Evolutionary conservation across 176 grass and related monocot species (phyloP), one percentile per base, ranked within the genome.

Genomic region (Triticum dicoccoides): DNA sequence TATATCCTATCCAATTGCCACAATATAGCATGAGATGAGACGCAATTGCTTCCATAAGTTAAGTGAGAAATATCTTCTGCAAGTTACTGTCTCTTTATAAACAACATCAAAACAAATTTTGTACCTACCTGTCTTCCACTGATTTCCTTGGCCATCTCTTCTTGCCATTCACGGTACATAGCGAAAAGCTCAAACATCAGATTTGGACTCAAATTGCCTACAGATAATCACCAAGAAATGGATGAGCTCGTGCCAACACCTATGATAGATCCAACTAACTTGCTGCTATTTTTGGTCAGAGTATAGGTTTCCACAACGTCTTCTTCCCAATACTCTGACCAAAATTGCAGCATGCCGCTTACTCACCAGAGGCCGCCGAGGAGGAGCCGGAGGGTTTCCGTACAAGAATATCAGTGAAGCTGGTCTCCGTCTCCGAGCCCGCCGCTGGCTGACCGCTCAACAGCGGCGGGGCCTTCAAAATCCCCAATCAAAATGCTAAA

Each of bases 71-170:
- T 34, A 33, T 79, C 17, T 71, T 44, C 8, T 9, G 24, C 6
- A 34, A 71, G 27, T 21, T 32, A 10, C 35, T 89, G 18, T 37
- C n/a, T 47, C 2, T 79, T 76, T 33, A 32, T 86, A 33, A 87
- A 58, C 37, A 65, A 12, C 45, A 76, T 52, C 56, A 52, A 71
- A 47, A 47, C 58, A 74, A 51, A 75, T 15, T 85, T 81, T 52
- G 59, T 64, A 25, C 24, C 9, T 67, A 98, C 94, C 90, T 96
- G 94, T 23, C 73, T 92, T 84, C 73, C 80, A 80, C 90, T 91
- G 58, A 94, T 99, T 84, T 94, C 88, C 79, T 94, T 96, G 63
- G 88, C 87, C 83, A 91, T 92, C 62, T 94, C 90, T 84, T 99
- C 97, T 85, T 99, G 92, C 92, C 88, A 94, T 88, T 99, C 86